These are phyloP conservation scores for Hypoxylon lenormandii DNA, from an alignment of 495 filamentous ascomycete species.

Conservation along the genomic window DNA sequence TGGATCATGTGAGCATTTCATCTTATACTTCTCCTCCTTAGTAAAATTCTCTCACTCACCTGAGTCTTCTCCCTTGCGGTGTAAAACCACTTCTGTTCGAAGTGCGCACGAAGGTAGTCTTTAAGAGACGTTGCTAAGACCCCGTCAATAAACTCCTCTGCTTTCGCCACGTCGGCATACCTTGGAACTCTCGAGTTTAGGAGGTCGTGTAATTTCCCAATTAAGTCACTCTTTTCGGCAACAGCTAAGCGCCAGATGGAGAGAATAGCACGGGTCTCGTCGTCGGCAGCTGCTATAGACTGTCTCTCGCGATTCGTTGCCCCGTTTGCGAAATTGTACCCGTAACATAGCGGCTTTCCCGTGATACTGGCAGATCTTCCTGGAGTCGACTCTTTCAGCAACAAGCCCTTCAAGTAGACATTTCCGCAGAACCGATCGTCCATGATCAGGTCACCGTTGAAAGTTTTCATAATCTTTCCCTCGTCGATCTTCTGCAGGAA, in stretches of 20 bases:
- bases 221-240: not conserved
- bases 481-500: slow-evolving; percentile 19
- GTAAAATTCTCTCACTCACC: slow-evolving; percentile 5
- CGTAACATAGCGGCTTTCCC: slow-evolving; percentile 26
- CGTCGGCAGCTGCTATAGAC: slow-evolving; percentile 20
- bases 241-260: slow-evolving; percentile 31
- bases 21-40: not conserved
- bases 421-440: slow-evolving; percentile 17
- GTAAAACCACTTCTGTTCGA: slow-evolving; percentile 30
- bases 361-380: slow-evolving; percentile 34
- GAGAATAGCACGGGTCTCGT: slow-evolving; percentile 29
- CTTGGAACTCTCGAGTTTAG: slow-evolving; percentile 10
- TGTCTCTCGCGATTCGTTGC: slow-evolving; percentile 41
- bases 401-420: slow-evolving; percentile 27
- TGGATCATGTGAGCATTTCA: slow-evolving; percentile 7
- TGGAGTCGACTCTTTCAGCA: slow-evolving; percentile 10
- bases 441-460: slow-evolving; percentile 21
- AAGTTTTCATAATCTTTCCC: slow-evolving; percentile 5
- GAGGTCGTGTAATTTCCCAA: slow-evolving; percentile 11
- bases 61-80: slow-evolving; percentile 22
- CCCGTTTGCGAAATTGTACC: slow-evolving; percentile 42
- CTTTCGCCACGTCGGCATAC: slow-evolving; percentile 14
- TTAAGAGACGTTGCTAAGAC: slow-evolving; percentile 1
- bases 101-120: slow-evolving; percentile 18
- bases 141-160: not conserved